Percentiles rank a stretch among this genome's conserved stretches.
These are phyloP conservation scores for Oenanthe sinensis DNA, from an alignment of 129 eudicot species.

Conservation along the genomic window DNA sequence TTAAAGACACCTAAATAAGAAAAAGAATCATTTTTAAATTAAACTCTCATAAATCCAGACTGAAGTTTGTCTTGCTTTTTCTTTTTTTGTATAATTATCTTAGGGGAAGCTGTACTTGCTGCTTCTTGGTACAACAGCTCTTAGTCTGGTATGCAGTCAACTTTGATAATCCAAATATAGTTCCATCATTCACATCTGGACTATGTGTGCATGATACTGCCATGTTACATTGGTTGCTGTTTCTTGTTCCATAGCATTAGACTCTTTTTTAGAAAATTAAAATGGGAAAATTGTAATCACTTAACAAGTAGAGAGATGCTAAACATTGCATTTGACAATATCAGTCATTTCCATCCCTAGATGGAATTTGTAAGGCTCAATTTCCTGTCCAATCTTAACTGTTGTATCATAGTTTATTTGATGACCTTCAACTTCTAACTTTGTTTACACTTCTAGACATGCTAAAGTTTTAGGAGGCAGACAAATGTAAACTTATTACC, in stretches of 20 bases:
- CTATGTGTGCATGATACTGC: not conserved
- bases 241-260: conserved; percentile 2
- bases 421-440: not conserved
- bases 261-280: not conserved
- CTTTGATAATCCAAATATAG: not conserved
- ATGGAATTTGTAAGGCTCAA: not conserved
- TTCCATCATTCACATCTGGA: not conserved
- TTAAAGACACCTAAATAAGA: not conserved
- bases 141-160: conserved; percentile 58
- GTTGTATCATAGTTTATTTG: not conserved
- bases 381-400: not conserved
- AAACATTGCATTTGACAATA: not conserved
- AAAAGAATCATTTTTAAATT: not conserved
- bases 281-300: not conserved
- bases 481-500: not conserved
- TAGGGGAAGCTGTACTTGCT: conserved; percentile 94
- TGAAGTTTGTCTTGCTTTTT: not conserved
- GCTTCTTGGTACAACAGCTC: conserved; percentile 96
- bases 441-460: not conserved
- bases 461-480: not conserved
- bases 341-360: not conserved
- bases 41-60: not conserved
- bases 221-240: not conserved
- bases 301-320: not conserved
- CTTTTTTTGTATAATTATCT: not conserved